phyloP scores from a whole-genome alignment of 305 asterid genomes.

The Plantago rigida region DNA sequence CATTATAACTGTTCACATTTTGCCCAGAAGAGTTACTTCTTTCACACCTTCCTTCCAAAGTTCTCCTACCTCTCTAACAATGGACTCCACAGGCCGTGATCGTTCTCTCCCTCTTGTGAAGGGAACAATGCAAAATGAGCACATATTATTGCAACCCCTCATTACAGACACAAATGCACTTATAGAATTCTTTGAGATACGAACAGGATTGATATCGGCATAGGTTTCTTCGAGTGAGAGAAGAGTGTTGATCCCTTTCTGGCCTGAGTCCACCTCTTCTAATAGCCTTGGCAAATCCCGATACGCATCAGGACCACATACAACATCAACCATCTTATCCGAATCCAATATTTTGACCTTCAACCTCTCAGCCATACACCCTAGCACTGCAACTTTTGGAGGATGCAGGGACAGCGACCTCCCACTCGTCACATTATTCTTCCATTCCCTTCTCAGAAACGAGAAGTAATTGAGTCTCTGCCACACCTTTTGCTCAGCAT shows the following conservation, averaged over 20 bases:
- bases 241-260: conserved; percentile 89
- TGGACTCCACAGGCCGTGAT: conserved; percentile 85
- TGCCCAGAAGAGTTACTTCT: conserved; percentile 92
- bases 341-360: conserved; percentile 90
- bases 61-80: conserved; percentile 86
- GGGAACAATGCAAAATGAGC: conserved; percentile 96
- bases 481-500: conserved; percentile 96
- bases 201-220: conserved; percentile 90
- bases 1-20: conserved; percentile 90
- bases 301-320: conserved; percentile 95
- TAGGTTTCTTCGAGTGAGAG: conserved; percentile 96
- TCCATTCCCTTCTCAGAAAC: conserved; percentile 91
- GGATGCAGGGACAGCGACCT: conserved; percentile 77
- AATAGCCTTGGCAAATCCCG: conserved; percentile 83
- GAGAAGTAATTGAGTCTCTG: conserved; percentile 89
- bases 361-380: conserved; percentile 97
- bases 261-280: conserved; percentile 91
- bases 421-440: conserved; percentile 76
- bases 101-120: conserved; percentile 94
- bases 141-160: conserved; percentile 99
- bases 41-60: conserved; percentile 85
- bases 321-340: conserved; percentile 97
- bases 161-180: conserved; percentile 92
- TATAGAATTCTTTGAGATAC: conserved; percentile 75
- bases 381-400: conserved; percentile 88